A percentile compares a stretch with the other conserved stretches of the same genome.
Evolutionary conservation across 495 filamentous ascomycete genomes (phyloP).

Genomic region (Penicillium mononematosum): DNA sequence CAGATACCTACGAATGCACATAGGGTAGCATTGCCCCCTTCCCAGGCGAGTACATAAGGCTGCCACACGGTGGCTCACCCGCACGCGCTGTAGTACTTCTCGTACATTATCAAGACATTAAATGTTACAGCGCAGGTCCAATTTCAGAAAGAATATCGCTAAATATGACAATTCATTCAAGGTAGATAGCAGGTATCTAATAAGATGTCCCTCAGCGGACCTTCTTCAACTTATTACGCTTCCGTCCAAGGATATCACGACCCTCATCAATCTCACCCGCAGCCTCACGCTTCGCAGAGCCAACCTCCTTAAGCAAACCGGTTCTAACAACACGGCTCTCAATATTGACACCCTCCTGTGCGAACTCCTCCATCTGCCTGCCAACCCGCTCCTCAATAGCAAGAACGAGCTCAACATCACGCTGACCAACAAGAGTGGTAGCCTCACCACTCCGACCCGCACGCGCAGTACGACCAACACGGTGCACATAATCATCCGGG

Average conservation of each 20-base stretch:
- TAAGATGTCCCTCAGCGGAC: slow-evolving; percentile 29
- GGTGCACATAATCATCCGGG: slow-evolving; percentile 96
- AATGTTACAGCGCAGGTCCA: neutral
- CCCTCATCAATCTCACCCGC: slow-evolving; percentile 87
- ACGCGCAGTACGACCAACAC: slow-evolving; percentile 91
- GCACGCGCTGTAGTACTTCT: neutral
- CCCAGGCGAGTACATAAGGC: neutral
- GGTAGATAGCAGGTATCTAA: slow-evolving; percentile 1
- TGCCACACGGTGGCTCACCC: neutral
- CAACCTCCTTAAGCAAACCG: slow-evolving; percentile 74
- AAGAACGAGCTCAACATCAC: slow-evolving; percentile 81
- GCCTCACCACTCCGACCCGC: slow-evolving; percentile 79
- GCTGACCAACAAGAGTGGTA: slow-evolving; percentile 87
- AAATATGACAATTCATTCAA: slow-evolving; percentile 5
- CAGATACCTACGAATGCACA: too few species aligned
- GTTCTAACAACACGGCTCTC: slow-evolving; percentile 82
- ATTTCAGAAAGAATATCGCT: slow-evolving; percentile 1
- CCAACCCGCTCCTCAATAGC: slow-evolving; percentile 86
- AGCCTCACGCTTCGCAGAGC: slow-evolving; percentile 88
- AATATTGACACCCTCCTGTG: slow-evolving; percentile 85
- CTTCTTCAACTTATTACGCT: slow-evolving; percentile 49
- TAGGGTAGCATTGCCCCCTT: neutral
- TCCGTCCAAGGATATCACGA: slow-evolving; percentile 66
- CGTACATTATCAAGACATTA: neutral
- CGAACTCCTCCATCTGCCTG: slow-evolving; percentile 73